A percentile compares a stretch with the other conserved stretches of the same genome.
Conservation (phyloP, 345 rosid genomes). For the Pistacia atlantica region DNA sequence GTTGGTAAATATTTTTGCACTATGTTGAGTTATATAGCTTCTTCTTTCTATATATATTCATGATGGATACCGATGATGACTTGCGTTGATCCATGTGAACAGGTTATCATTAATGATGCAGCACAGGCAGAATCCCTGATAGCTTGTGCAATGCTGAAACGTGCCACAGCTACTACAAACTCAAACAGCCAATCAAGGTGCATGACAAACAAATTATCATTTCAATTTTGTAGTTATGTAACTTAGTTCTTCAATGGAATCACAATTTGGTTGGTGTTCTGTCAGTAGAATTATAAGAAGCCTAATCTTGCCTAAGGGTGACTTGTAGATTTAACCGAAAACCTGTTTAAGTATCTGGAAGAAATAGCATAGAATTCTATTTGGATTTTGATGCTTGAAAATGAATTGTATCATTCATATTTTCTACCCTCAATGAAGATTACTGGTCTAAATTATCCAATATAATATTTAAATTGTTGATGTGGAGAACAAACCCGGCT, state of each 20-base stretch:
- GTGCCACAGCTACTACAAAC: slow-evolving; percentile 82
- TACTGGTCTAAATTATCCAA: not conserved
- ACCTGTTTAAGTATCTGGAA: not conserved
- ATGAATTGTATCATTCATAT: not conserved
- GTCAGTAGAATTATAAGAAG: not conserved
- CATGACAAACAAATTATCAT: slow-evolving; percentile 4
- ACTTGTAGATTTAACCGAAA: not conserved
- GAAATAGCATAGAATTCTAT: not conserved
- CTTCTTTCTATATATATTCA: not conserved
- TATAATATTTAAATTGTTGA: not conserved
- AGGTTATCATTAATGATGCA: slow-evolving; percentile 56
- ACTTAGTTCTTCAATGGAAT: not conserved
- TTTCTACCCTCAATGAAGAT: not conserved
- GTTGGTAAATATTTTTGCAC: slow-evolving; percentile 29
- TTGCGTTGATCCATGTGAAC: slow-evolving; percentile 21
- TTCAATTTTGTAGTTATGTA: not conserved
- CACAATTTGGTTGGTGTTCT: not conserved
- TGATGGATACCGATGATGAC: slow-evolving; percentile 16
- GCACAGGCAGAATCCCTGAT: slow-evolving; percentile 70
- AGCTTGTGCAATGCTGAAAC: slow-evolving; percentile 73
- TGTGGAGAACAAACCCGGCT: not conserved
- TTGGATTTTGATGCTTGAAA: slow-evolving; percentile 3
- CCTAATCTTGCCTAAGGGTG: not conserved
- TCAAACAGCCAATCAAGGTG: slow-evolving; percentile 87
- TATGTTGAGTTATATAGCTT: slow-evolving; percentile 1